Evolutionary conservation across 495 filamentous ascomycete genomes (phyloP).

Genomic region (Lineolata rhizophorae): DNA sequence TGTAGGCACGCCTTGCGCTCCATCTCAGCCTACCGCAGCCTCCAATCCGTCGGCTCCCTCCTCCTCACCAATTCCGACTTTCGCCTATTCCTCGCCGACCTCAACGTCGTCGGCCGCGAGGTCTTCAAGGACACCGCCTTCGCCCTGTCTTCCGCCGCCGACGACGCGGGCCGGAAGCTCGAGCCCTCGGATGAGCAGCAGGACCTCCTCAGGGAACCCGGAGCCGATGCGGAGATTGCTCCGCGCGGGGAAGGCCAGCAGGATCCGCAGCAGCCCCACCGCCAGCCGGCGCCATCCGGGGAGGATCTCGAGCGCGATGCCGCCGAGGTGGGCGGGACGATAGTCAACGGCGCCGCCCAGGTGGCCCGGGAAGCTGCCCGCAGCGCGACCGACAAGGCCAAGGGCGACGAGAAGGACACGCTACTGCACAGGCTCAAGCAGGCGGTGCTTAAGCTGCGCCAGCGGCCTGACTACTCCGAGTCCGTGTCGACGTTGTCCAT

Average conservation of each 20-base stretch:
- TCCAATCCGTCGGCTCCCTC: slow-evolving; percentile 63
- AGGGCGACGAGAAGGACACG: slow-evolving; percentile 47
- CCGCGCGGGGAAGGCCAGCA: no score
- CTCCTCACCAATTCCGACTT: slow-evolving; percentile 82
- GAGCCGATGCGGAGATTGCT: slow-evolving; percentile 30
- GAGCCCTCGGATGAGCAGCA: slow-evolving; percentile 42
- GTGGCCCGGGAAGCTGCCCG: slow-evolving; percentile 42
- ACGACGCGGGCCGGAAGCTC: slow-evolving; percentile 46
- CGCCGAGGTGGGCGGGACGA: slow-evolving; percentile 35
- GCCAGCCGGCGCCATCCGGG: slow-evolving; percentile 24
- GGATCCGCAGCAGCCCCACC: no score
- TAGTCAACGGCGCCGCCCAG: slow-evolving; percentile 38
- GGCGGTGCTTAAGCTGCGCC: slow-evolving; percentile 49
- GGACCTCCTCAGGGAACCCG: slow-evolving; percentile 31
- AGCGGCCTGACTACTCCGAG: slow-evolving; percentile 61
- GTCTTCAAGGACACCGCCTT: slow-evolving; percentile 76
- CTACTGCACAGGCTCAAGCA: slow-evolving; percentile 54
- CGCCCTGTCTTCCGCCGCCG: slow-evolving; percentile 47
- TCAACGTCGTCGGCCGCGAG: slow-evolving; percentile 56
- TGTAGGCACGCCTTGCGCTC: no score
- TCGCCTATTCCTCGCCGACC: slow-evolving; percentile 63
- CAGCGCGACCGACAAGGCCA: slow-evolving; percentile 45
- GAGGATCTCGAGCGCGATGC: slow-evolving; percentile 41
- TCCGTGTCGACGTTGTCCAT: slow-evolving; percentile 59
- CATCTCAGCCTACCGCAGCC: slow-evolving; percentile 48